These are phyloP conservation scores for Aschersonia sp. DNA, from an alignment of 2,329 filamentous ascomycete genomes.

Conservation along the genomic window DNA sequence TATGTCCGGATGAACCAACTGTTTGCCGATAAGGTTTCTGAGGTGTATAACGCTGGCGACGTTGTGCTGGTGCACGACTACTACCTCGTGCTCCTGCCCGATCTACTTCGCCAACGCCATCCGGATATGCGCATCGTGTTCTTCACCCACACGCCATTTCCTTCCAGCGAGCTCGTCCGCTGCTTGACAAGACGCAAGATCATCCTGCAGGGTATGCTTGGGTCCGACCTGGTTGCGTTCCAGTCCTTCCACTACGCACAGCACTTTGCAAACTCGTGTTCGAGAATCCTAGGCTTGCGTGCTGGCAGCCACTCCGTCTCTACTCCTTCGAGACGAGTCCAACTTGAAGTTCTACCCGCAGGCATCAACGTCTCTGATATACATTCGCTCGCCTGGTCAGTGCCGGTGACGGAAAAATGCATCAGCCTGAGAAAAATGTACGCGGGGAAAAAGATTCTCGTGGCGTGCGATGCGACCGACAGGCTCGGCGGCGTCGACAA, in stretches of 20 bases:
- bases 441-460: slow-evolving; percentile 77
- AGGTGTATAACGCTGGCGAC: slow-evolving; percentile 81
- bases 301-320: slow-evolving; percentile 72
- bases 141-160: slow-evolving; percentile 85
- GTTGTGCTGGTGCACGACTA: slow-evolving; percentile 89
- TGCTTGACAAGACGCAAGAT: slow-evolving; percentile 80
- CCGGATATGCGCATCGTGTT: slow-evolving; percentile 87
- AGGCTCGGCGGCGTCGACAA: slow-evolving; percentile 82
- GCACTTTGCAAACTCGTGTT: slow-evolving; percentile 88
- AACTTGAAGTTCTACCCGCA: slow-evolving; percentile 1
- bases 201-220: slow-evolving; percentile 73
- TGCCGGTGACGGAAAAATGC: slow-evolving; percentile 56
- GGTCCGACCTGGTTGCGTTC: slow-evolving; percentile 83
- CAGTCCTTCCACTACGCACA: slow-evolving; percentile 89
- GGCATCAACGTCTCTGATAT: slow-evolving; percentile 75
- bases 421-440: slow-evolving; percentile 60
- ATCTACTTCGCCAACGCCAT: slow-evolving; percentile 68
- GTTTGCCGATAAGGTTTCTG: slow-evolving; percentile 76
- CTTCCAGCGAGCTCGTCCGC: slow-evolving; percentile 84
- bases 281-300: slow-evolving; percentile 70
- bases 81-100: slow-evolving; percentile 77
- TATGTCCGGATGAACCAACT: slow-evolving; percentile 84
- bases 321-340: slow-evolving; percentile 42
- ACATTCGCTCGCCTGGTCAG: slow-evolving; percentile 57
- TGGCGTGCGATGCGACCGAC: slow-evolving; percentile 83